Percentiles rank a stretch among this genome's conserved stretches.
Evolutionary conservation across 2,329 filamentous ascomycete genomes (phyloP).

Genomic region (Pseudonectria foliicola): DNA sequence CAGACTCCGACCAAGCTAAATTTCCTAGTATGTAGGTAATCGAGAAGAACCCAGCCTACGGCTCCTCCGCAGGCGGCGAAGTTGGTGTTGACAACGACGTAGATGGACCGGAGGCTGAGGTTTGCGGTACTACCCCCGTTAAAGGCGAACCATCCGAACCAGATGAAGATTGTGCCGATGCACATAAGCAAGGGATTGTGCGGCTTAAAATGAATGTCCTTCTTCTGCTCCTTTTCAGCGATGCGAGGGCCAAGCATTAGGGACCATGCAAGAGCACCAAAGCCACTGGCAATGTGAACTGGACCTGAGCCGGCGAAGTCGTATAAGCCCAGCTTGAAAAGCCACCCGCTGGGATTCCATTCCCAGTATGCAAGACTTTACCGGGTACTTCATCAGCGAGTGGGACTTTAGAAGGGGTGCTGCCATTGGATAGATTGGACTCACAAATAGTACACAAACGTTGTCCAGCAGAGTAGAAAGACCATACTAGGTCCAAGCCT

Average conservation of each 20-base stretch:
- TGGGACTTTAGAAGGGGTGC: background rate
- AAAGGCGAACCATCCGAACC: conserved; percentile 55
- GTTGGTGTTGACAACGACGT: conserved; percentile 53
- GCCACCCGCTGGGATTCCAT: conserved; percentile 61
- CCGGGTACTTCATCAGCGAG: fast-evolving
- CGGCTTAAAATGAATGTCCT: conserved; percentile 35
- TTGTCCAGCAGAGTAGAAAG: conserved; percentile 57
- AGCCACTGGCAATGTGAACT: conserved; percentile 57
- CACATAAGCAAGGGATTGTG: conserved; percentile 59
- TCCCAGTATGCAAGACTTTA: conserved; percentile 53
- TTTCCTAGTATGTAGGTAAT: conserved; percentile 38
- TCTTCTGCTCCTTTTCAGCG: conserved; percentile 13
- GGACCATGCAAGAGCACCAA: conserved; percentile 56
- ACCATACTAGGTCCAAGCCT: conserved; percentile 44
- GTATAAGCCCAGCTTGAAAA: conserved; percentile 51
- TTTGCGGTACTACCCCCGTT: conserved; percentile 46
- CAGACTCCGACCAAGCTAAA: conserved; percentile 25
- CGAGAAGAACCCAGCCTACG: conserved; percentile 45
- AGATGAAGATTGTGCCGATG: conserved; percentile 57
- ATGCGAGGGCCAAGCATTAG: conserved; percentile 53
- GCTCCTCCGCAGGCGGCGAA: conserved; percentile 48
- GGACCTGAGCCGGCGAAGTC: conserved; percentile 58
- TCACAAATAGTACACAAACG: conserved; percentile 50
- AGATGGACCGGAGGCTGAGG: conserved; percentile 43
- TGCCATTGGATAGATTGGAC: background rate